phyloP scores from a whole-genome alignment of 768 basidiomycete species.

The Amanita rubescens region DNA sequence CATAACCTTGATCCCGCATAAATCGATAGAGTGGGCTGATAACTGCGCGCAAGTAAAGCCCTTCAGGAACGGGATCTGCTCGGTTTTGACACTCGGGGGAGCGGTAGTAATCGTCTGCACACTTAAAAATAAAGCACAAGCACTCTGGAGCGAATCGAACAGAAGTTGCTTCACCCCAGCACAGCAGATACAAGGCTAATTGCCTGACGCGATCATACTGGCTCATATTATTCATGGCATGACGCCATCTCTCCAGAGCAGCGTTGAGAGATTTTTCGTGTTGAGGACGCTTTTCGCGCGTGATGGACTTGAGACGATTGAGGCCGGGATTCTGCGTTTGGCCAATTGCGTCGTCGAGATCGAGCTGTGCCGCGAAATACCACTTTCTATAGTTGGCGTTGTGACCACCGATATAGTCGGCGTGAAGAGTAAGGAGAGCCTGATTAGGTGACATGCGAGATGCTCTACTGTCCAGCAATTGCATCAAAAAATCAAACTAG shows the following conservation, averaged over 20 bases:
- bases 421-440: conserved; percentile 90
- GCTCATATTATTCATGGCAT: conserved; percentile 98
- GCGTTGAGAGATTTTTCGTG: conserved; percentile 64
- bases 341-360: conserved; percentile 96
- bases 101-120: conserved; percentile 99
- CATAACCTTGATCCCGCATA: conserved; percentile 96
- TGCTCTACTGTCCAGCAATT: conserved; percentile 90
- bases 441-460: conserved; percentile 97
- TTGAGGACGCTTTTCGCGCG: conserved; percentile 44
- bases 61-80: conserved; percentile 88
- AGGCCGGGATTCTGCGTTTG: conserved; percentile 88
- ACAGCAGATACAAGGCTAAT: conserved; percentile 89
- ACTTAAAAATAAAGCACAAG: conserved; percentile 99
- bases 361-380: conserved; percentile 99
- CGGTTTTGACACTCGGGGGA: conserved; percentile 96
- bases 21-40: conserved; percentile 94
- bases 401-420: conserved; percentile 98
- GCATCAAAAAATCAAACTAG: conserved; percentile 97
- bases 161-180: conserved; percentile 98
- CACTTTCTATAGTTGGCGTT: conserved; percentile 99
- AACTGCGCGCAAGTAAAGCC: conserved; percentile 86
- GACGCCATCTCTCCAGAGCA: conserved; percentile 89
- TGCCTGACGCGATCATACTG: conserved; percentile 96
- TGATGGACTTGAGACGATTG: conserved; percentile 64
- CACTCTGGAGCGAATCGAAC: conserved; percentile 96